Conservation (phyloP, 768 basidiomycete species). For the Suillus clintonianus region DNA sequence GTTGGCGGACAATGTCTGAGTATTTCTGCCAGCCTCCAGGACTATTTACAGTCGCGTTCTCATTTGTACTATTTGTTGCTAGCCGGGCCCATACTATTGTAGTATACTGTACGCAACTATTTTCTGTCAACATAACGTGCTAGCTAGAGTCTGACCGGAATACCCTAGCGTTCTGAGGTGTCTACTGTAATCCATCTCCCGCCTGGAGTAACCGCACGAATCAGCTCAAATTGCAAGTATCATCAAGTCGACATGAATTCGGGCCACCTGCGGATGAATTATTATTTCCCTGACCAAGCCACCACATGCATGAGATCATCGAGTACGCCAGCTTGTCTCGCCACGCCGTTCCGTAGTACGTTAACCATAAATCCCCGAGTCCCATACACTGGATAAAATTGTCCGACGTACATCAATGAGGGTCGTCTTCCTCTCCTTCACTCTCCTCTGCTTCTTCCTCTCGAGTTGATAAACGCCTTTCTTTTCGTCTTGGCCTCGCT, state of each 20-base stretch:
- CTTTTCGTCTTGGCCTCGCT: background rate
- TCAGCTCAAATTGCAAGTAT: background rate
- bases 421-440: conserved; percentile 7
- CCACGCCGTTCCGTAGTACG: background rate
- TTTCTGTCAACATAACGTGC: no score
- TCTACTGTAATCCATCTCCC: background rate
- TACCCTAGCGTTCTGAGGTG: background rate
- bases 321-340: background rate
- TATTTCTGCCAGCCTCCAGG: background rate
- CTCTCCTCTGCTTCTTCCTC: conserved; percentile 29
- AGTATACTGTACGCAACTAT: background rate
- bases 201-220: background rate
- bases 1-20: background rate
- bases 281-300: background rate
- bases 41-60: background rate
- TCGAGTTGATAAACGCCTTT: background rate
- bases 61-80: background rate
- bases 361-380: background rate
- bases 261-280: background rate
- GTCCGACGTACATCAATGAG: background rate
- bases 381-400: background rate
- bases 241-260: background rate
- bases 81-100: background rate
- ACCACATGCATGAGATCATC: background rate
- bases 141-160: no score